These are phyloP conservation scores for Talaromyces sp. DNA, from an alignment of 2,329 filamentous ascomycete species.

Conservation along the genomic window DNA sequence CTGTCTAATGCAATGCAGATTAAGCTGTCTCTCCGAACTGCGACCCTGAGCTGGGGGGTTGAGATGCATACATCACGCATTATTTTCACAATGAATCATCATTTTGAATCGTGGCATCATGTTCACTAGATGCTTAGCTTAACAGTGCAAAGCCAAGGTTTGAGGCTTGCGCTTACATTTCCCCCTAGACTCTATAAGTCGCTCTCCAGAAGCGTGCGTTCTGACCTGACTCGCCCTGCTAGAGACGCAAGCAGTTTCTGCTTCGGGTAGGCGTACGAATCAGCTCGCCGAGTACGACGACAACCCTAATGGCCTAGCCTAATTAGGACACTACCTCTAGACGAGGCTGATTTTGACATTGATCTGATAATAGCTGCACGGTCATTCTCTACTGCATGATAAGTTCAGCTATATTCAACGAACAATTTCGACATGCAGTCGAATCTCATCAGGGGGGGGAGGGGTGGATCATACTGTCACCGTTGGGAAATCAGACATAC, in stretches of 20 bases:
- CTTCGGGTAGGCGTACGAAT: too few relatives aligned
- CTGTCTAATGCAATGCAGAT: background rate
- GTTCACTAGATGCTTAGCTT: too few relatives aligned
- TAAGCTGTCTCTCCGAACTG: background rate
- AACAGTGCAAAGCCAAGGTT: too few relatives aligned
- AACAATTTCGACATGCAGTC: background rate
- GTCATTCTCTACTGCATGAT: background rate
- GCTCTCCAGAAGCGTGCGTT: background rate
- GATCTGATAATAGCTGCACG: background rate
- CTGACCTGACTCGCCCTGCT: background rate
- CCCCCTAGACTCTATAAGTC: background rate
- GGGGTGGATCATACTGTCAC: too few relatives aligned
- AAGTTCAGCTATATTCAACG: background rate
- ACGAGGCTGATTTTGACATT: conserved; percentile 7
- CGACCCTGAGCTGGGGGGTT: background rate
- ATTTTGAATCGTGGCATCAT: background rate
- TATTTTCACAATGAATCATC: background rate
- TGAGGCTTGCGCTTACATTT: too few relatives aligned
- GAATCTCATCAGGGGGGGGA: background rate
- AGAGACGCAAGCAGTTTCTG: background rate
- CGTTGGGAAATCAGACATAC: too few relatives aligned
- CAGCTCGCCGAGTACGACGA: background rate
- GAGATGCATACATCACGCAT: background rate
- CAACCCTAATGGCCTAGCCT: background rate
- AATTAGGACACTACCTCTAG: background rate